A percentile compares a stretch with the other conserved stretches of the same genome.
phyloP scores from a whole-genome alignment of 495 filamentous ascomycete species.

The Neurospora sublineolata region DNA sequence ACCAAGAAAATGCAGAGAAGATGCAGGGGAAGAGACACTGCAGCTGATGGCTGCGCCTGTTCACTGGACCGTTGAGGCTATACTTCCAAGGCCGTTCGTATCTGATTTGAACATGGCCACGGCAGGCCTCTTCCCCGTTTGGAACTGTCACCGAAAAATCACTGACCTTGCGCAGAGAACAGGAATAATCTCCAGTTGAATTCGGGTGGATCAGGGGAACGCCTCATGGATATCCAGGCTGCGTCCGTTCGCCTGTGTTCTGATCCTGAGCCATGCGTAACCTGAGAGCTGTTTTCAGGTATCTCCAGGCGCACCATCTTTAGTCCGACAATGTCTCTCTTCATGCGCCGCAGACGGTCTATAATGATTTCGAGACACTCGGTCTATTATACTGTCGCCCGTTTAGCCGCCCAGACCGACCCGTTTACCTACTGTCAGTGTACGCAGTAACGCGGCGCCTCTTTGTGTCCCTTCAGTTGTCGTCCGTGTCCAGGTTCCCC shows the following conservation, averaged over 20 bases:
- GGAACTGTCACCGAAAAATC: neutral
- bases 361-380: neutral
- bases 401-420: neutral
- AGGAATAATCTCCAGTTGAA: neutral
- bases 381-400: neutral
- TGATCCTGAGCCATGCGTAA: neutral
- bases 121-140: neutral
- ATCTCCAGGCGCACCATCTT: neutral
- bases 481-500: neutral
- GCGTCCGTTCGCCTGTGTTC: neutral
- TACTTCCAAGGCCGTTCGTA: neutral
- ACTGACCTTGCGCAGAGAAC: neutral
- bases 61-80: neutral
- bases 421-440: neutral
- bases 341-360: neutral
- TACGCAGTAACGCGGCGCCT: neutral
- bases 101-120: neutral
- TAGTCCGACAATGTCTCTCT: neutral
- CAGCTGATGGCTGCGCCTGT: neutral
- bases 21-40: neutral
- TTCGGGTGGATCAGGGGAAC: neutral
- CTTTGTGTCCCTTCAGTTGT: neutral
- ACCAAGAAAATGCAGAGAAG: neutral
- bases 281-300: neutral
- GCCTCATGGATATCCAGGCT: neutral